phyloP scores from a whole-genome alignment of 2,329 filamentous ascomycete genomes.

The Paecilomyces variotii region DNA sequence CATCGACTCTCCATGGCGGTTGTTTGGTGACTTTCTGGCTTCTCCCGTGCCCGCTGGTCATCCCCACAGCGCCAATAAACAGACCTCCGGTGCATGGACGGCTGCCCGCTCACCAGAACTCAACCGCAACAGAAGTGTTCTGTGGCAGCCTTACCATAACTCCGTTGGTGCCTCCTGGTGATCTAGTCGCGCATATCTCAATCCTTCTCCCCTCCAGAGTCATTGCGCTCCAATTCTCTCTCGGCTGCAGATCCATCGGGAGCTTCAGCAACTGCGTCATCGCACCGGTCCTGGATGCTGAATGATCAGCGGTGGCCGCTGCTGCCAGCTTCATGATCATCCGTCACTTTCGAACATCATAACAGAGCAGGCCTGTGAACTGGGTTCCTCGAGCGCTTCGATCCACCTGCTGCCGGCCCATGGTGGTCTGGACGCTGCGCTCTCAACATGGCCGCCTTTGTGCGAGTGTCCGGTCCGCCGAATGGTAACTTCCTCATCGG shows the following conservation, averaged over 20 bases:
- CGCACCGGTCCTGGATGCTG: not conserved
- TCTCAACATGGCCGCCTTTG: conserved; percentile 63
- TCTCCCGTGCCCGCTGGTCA: not conserved
- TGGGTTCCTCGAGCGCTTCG: not conserved
- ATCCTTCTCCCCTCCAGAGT: not conserved
- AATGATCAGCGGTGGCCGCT: not conserved
- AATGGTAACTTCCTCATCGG: conserved; percentile 96
- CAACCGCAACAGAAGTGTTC: not conserved
- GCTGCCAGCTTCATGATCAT: not conserved
- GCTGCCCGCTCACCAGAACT: not conserved
- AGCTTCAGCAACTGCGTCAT: not conserved
- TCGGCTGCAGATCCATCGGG: not conserved
- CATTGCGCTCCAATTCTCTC: not conserved
- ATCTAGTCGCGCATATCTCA: not conserved
- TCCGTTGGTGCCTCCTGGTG: not conserved
- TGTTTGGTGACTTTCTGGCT: not conserved
- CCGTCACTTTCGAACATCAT: not conserved
- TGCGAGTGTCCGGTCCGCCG: conserved; percentile 93
- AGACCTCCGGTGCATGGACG: not conserved
- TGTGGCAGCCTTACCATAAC: not conserved
- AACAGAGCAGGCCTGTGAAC: not conserved
- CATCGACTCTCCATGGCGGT: not conserved
- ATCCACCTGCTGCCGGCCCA: conserved; percentile 14
- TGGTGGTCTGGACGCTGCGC: conserved; percentile 31
- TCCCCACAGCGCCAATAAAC: not conserved